Percentiles rank a stretch among this genome's conserved stretches.
phyloP scores from a whole-genome alignment of 2,329 filamentous ascomycete species.

The Teratosphaeria zuluensis region DNA sequence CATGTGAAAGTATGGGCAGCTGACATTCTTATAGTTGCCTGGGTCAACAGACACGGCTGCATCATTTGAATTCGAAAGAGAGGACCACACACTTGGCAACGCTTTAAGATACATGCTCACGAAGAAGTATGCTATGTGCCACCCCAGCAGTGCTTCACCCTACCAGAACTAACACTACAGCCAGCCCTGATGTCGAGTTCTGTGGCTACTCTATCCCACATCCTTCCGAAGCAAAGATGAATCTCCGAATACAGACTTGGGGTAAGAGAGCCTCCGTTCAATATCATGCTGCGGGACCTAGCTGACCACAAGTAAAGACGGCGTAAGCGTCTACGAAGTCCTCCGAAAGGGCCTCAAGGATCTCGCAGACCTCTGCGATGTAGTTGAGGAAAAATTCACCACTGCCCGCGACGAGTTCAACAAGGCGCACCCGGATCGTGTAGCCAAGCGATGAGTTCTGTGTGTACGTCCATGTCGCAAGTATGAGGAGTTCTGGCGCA shows the following conservation, averaged over 20 bases:
- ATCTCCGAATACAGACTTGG: slow-evolving; percentile 92
- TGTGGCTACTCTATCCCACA: slow-evolving; percentile 97
- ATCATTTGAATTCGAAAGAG: slow-evolving; percentile 86
- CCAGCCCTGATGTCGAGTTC: slow-evolving; percentile 89
- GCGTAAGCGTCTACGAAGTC: slow-evolving; percentile 70
- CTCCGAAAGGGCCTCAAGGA: slow-evolving; percentile 84
- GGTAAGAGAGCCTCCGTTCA: slow-evolving; percentile 44
- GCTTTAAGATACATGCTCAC: slow-evolving; percentile 91
- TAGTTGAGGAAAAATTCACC: slow-evolving; percentile 84
- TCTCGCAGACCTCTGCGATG: slow-evolving; percentile 83
- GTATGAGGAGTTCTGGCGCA: slow-evolving; percentile 1
- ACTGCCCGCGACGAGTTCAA: slow-evolving; percentile 54
- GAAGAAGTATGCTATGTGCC: slow-evolving; percentile 67
- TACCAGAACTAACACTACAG: not conserved
- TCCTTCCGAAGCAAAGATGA: slow-evolving; percentile 93
- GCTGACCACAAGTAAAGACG: slow-evolving; percentile 44
- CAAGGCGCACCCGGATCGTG: slow-evolving; percentile 21
- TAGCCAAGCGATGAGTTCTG: not conserved
- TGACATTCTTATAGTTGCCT: slow-evolving; percentile 51
- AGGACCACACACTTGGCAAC: slow-evolving; percentile 94
- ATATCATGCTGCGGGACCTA: not conserved
- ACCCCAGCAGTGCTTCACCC: not conserved
- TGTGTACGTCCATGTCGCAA: not conserved
- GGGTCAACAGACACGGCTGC: slow-evolving; percentile 78
- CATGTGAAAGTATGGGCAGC: not conserved